These are phyloP conservation scores for Helianthus tuberosus DNA, from an alignment of 129 eudicot genomes.

Conservation along the genomic window DNA sequence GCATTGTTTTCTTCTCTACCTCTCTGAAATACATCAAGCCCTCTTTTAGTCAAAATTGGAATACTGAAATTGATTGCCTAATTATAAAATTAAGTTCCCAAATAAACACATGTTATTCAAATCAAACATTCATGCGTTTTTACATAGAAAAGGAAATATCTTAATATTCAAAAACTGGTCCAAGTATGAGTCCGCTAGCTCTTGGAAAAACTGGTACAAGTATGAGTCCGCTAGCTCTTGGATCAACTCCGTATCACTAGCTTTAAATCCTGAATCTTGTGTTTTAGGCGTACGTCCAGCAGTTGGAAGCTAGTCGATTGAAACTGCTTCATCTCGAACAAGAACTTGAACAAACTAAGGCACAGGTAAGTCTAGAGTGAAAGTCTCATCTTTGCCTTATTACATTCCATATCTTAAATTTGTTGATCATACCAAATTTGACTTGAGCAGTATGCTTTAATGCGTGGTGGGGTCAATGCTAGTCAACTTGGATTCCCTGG, in stretches of 20 bases:
- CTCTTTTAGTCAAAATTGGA: neutral
- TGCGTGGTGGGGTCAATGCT: constrained; percentile 70
- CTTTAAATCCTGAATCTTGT: constrained; percentile 17
- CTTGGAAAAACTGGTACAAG: neutral
- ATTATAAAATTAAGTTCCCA: neutral
- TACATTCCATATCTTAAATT: constrained; percentile 8
- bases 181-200: too few relatives aligned
- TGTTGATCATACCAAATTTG: neutral
- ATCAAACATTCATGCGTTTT: neutral
- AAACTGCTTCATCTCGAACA: constrained; percentile 82
- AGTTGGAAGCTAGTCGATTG: constrained; percentile 78
- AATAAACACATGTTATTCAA: neutral
- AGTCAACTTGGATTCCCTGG: constrained; percentile 55
- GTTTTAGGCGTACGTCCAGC: constrained; percentile 94
- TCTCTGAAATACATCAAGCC: neutral
- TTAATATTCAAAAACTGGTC: neutral
- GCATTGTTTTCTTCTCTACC: neutral
- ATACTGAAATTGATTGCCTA: neutral
- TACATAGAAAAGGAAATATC: neutral
- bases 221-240: too few relatives aligned
- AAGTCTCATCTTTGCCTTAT: neutral
- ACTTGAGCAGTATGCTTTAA: constrained; percentile 58
- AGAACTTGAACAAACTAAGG: constrained; percentile 80
- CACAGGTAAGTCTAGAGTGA: constrained; percentile 56
- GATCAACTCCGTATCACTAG: neutral